Base-by-base conservation (phyloP, 441 rosid species). In the Erodium texanum region DNA sequence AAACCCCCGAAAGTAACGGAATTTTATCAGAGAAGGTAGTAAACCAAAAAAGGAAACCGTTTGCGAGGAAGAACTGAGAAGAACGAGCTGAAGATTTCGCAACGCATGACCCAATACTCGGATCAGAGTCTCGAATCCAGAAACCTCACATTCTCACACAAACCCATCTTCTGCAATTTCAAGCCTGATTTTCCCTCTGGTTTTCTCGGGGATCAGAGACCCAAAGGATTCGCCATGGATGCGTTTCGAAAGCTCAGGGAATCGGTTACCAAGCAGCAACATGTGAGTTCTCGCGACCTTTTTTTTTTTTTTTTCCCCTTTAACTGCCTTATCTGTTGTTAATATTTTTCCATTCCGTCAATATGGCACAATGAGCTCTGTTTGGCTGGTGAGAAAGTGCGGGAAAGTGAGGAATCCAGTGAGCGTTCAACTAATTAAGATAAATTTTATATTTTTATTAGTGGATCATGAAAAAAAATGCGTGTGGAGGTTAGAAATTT, bases 191-290 rank as follows among this genome's bases (percentile, higher is more conserved):
- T 27, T 27, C 2, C 9, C 11, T 7, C 45, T 38, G 45, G 11
- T 38, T 38, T 38, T 38, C 45, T 10, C 45, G 45, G 45, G 11
- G 45, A 38, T 38, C 11, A 45, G 52, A 45, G 52, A 14, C 52
- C n/a, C n/a, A 45, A 45, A 45, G 4, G 52, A 11, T 54, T 23
- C 61, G 16, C 43, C 66, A 92, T 92, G 98, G 98, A 92, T 72
- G 88, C 92, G 5, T 79, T 92, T 69, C 83, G 98, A 81, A 89
- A 89, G 86, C 77, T 92, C 78, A 82, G 88, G 69, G 96, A 89
- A 43, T 96, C 89, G 84, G 96, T 92, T 36, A 91, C 98, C 20
- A 92, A 92, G 81, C 98, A 92, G 68, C 98, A 92, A 67, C 84
- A 84, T 82, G 98, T 86, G 65, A 74, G 29, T 38, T 3, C n/a